Evolutionary conservation across 352 stramenopile species (phyloP), one percentile per base, ranked within the genome.

Genomic region (Globisporangium lucens): DNA sequence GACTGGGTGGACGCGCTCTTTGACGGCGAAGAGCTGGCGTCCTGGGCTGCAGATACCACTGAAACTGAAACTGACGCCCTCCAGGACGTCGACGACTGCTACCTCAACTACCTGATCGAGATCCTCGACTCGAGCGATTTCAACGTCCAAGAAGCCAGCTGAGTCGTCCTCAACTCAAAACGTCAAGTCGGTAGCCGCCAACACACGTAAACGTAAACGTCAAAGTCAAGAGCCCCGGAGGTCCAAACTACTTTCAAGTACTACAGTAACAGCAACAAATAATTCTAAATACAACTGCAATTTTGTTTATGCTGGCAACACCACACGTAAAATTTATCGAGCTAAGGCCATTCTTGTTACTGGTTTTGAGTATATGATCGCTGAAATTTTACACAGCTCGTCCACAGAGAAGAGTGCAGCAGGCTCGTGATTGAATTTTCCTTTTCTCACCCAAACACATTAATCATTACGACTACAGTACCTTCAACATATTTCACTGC

Each of bases 41-140:
- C 49, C n/a, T 56, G 49, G 49, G 49, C 22, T 43, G 55, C 55
- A 46, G 33, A n/a, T 15, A 43, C 41, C n/a, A 30, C 49, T 4
- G 46, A 20, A 20, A 46, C 38, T 20, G 38, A 46, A 46, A 12
- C 13, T 20, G 56, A 69, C 55, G 46, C 38, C n/a, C 63, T 63
- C 15, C 35, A 61, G 8, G 61, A 61, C 51, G 43, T 63, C n/a
- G 63, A 69, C n/a, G 55, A 35, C 53, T 63, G 55, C 43, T 69
- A n/a, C 56, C 63, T 69, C 55, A 56, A 63, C 55, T 69, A 69
- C 46, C 33, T 69, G 12, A 56, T 69, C 13, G 41, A 69, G 30
- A 33, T 69, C 27, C 56, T 69, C 20, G 63, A 46, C 38, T 46
- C 38, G 38, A 46, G 38, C 13, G 38, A 46, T 20, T 46, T 46